Base-by-base conservation (phyloP, 108 stramenopile genomes). In the Craspedostauros australis region DNA sequence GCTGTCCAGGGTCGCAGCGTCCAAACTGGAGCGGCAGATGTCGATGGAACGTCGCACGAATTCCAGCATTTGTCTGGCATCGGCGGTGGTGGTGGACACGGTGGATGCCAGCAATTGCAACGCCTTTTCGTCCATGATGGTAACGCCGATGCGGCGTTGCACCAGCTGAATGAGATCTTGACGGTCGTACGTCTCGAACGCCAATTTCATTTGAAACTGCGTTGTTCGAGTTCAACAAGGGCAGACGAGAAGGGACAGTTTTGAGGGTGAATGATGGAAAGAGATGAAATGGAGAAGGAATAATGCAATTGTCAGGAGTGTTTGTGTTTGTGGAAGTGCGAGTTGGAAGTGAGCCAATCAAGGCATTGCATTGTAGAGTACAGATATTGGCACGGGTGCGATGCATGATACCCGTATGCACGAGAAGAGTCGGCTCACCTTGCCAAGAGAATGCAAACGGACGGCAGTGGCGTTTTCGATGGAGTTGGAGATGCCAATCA, bases 401-500 rank as follows among this genome's bases (percentile, higher is more conserved):
- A n/a, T n/a, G n/a, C n/a, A n/a, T n/a, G n/a, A n/a, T n/a, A n/a
- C n/a, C n/a, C n/a, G n/a, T n/a, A n/a, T n/a, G n/a, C n/a, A n/a
- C n/a, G n/a, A n/a, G n/a, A 24, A 0, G 24, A 26, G 9, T 41
- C 8, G 19, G 73, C 81, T 70, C 64, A 87, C 86, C 60, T 76
- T 52, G 28, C 72, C 75, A 36, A 80, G 51, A 15, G 76, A 46
- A 31, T 61, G 42, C n/a, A 90, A 54, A 5, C 66, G 57, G 5
- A 27, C 43, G 14, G 73, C 64, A 60, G 50, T 69, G 0, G 18
- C 36, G 45, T 79, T 75, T 21, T 64, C 76, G 8, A 83, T 56
- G 15, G 76, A 73, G 46, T 90, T 90, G n/a, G 84, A 86, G 49
- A 90, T 84, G 18, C 84, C 88, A 57, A 90, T 75, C 50, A 90